Evolutionary conservation across 495 filamentous ascomycete species (phyloP).

Genomic region (Aspergillus funiculosus): DNA sequence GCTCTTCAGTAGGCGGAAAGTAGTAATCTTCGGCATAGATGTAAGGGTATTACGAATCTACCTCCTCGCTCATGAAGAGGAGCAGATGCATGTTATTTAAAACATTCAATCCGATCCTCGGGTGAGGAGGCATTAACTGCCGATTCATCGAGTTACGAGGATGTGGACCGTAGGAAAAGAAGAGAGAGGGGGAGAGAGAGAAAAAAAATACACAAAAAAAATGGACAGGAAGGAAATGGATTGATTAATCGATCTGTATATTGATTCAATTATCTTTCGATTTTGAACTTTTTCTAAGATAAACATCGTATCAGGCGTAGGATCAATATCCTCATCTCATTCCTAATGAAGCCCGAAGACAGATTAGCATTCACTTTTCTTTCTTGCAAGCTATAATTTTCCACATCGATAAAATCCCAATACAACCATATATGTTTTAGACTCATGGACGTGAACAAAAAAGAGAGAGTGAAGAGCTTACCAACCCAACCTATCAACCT

Average conservation of each 20-base stretch:
- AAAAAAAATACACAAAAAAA: slow-evolving; percentile 5
- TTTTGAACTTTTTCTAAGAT: slow-evolving; percentile 12
- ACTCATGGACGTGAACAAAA: not conserved
- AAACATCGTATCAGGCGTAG: slow-evolving; percentile 11
- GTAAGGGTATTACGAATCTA: slow-evolving; percentile 20
- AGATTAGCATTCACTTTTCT: not conserved
- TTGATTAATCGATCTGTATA: slow-evolving; percentile 18
- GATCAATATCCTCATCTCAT: slow-evolving; percentile 17
- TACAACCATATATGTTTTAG: not conserved
- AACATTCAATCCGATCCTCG: slow-evolving; percentile 22
- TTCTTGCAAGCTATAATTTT: no score
- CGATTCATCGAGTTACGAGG: slow-evolving; percentile 12
- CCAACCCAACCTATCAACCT: slow-evolving; percentile 33
- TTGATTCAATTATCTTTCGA: slow-evolving; percentile 14
- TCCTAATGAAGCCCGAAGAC: not conserved
- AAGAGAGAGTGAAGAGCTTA: slow-evolving; percentile 12
- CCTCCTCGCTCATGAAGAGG: slow-evolving; percentile 40
- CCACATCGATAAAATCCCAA: not conserved
- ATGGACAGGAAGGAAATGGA: slow-evolving; percentile 6
- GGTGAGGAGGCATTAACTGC: slow-evolving; percentile 43
- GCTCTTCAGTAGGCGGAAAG: slow-evolving; percentile 78
- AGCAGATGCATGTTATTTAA: slow-evolving; percentile 21
- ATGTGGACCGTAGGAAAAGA: slow-evolving; percentile 1
- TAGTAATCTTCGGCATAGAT: slow-evolving; percentile 37
- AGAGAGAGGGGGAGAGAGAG: not conserved